phyloP scores from a whole-genome alignment of 2,329 filamentous ascomycete species.

The Phymatotrichopsis omnivora region DNA sequence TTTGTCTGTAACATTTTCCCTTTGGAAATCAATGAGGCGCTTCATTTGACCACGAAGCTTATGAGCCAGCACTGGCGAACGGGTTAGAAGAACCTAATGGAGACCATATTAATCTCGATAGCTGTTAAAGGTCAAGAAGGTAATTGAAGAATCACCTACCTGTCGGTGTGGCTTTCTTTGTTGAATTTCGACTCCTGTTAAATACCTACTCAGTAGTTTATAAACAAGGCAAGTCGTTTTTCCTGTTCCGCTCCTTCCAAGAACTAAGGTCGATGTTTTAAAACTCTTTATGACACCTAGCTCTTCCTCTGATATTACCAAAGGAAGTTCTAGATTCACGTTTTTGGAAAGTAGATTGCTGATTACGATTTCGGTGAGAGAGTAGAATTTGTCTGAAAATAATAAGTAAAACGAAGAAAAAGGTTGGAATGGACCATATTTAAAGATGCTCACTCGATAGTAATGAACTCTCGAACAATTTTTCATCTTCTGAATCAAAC shows the following conservation, averaged over 20 bases:
- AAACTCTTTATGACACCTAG: slow-evolving; percentile 31
- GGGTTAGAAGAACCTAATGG: slow-evolving; percentile 33
- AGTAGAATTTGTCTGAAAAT: slow-evolving; percentile 34
- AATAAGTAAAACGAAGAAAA: too few relatives aligned
- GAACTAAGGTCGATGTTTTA: slow-evolving; percentile 31
- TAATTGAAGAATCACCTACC: neutral
- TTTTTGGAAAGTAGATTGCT: slow-evolving; percentile 24
- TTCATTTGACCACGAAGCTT: slow-evolving; percentile 31
- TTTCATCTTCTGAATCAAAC: slow-evolving; percentile 11
- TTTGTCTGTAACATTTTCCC: too few relatives aligned
- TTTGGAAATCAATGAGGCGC: slow-evolving; percentile 31
- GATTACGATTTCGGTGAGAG: slow-evolving; percentile 31
- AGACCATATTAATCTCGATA: too few relatives aligned
- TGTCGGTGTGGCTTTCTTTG: slow-evolving; percentile 17
- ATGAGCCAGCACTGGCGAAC: slow-evolving; percentile 30
- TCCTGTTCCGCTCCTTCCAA: slow-evolving; percentile 34
- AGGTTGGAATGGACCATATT: too few relatives aligned
- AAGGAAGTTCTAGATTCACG: slow-evolving; percentile 31
- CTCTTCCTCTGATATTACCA: slow-evolving; percentile 33
- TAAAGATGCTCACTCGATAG: slow-evolving; percentile 8
- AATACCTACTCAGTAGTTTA: slow-evolving; percentile 32
- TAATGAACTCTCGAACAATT: slow-evolving; percentile 14
- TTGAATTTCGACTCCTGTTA: slow-evolving; percentile 17
- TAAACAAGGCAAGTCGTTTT: slow-evolving; percentile 34
- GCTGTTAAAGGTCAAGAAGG: neutral